Evolutionary conservation across 2,329 filamentous ascomycete species (phyloP).

Genomic region (Penicillium sp.): DNA sequence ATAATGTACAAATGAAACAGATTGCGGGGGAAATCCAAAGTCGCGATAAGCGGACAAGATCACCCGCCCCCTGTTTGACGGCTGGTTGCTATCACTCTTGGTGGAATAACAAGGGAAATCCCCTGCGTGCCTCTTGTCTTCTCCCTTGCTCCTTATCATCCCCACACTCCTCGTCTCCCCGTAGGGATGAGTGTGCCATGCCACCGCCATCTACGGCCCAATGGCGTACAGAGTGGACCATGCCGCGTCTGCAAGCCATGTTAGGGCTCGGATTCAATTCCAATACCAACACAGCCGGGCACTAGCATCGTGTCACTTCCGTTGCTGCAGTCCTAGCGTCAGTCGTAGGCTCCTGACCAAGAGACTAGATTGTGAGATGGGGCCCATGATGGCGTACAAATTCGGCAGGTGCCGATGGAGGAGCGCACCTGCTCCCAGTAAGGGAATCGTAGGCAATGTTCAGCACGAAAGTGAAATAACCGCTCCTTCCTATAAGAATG

Average conservation of each 20-base stretch:
- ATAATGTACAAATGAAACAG: too few relatives aligned
- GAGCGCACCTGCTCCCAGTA: background rate
- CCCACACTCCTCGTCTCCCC: background rate
- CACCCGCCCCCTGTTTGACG: background rate
- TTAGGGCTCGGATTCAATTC: background rate
- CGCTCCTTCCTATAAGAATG: background rate
- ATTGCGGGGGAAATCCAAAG: background rate
- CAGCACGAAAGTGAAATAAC: background rate
- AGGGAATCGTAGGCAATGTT: background rate
- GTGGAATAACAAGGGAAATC: background rate
- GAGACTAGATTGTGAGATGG: background rate
- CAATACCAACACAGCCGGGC: background rate
- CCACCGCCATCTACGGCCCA: background rate
- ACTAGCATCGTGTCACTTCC: slow-evolving; percentile 4
- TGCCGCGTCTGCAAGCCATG: background rate
- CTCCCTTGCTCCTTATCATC: background rate
- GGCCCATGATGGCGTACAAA: background rate
- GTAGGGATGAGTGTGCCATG: background rate
- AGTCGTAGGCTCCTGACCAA: background rate
- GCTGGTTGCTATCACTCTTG: background rate
- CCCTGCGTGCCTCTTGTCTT: background rate
- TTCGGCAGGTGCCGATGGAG: slow-evolving; percentile 1
- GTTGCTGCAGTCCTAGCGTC: slow-evolving; percentile 9
- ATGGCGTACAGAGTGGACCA: background rate
- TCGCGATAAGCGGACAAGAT: background rate